Evolutionary conservation across 2,329 filamentous ascomycete species (phyloP).

Genomic region (Cladobotryum protrusum): DNA sequence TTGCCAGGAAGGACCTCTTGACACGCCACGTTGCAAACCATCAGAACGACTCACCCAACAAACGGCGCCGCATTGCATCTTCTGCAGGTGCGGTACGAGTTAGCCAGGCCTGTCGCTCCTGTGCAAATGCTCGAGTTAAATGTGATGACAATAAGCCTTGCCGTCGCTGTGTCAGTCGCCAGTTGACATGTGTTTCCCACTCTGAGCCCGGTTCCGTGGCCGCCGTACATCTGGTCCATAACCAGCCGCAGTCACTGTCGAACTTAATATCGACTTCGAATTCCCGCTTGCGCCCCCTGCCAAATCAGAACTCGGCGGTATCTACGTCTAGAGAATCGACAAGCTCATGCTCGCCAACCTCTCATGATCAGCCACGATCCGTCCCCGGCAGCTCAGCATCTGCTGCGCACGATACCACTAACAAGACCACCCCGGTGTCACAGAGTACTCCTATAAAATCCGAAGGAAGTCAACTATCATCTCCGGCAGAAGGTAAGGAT

Average conservation of each 20-base stretch:
- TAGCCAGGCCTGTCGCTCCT: slow-evolving; percentile 46
- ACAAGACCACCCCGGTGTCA: slow-evolving; percentile 22
- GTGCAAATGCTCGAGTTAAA: slow-evolving; percentile 47
- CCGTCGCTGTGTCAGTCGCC: slow-evolving; percentile 42
- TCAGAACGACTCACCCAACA: slow-evolving; percentile 40
- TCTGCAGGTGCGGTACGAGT: slow-evolving; percentile 43
- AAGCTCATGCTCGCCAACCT: slow-evolving; percentile 17
- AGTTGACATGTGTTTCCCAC: slow-evolving; percentile 36
- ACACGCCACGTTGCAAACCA: slow-evolving; percentile 49
- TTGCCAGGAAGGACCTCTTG: slow-evolving; percentile 47
- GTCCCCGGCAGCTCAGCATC: slow-evolving; percentile 9
- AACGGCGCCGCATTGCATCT: slow-evolving; percentile 39
- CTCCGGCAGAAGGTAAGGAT: slow-evolving; percentile 26
- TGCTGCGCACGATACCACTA: slow-evolving; percentile 14
- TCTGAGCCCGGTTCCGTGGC: slow-evolving; percentile 33
- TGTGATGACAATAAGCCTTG: slow-evolving; percentile 52
- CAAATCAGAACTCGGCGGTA: slow-evolving; percentile 5
- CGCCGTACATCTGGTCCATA: slow-evolving; percentile 38
- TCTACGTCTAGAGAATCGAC: slow-evolving; percentile 2
- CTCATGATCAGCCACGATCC: slow-evolving; percentile 16
- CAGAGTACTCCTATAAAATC: slow-evolving; percentile 18
- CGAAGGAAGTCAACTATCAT: slow-evolving; percentile 30
- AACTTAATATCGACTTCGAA: no score
- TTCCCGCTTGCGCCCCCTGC: slow-evolving; percentile 17
- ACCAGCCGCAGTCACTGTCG: slow-evolving; percentile 27